Percentiles rank a stretch among this genome's conserved stretches.
These are phyloP conservation scores for Cladobotryum protrusum DNA, from an alignment of 2,329 filamentous ascomycete species.

Conservation along the genomic window DNA sequence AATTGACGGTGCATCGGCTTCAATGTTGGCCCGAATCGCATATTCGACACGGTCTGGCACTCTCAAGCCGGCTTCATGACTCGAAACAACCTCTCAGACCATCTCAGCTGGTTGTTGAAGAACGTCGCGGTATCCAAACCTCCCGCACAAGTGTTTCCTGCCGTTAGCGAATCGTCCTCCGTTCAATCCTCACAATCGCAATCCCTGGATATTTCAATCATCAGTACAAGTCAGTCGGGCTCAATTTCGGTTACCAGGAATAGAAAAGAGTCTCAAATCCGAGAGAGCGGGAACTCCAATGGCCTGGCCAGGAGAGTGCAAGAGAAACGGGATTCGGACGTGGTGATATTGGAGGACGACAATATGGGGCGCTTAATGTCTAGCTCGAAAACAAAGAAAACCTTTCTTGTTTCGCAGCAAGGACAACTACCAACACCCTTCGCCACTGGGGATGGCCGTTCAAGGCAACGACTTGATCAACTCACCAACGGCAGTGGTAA, in stretches of 20 bases:
- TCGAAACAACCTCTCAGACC: conserved; percentile 53
- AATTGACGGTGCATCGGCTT: neutral
- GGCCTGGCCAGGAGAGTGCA: conserved; percentile 17
- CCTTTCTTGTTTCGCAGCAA: conserved; percentile 36
- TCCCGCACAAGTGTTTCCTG: conserved; percentile 33
- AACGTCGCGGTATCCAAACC: conserved; percentile 38
- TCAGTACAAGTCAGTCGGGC: neutral
- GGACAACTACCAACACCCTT: conserved; percentile 38
- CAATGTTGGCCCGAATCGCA: conserved; percentile 19
- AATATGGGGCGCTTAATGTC: conserved; percentile 42
- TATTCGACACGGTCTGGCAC: conserved; percentile 18
- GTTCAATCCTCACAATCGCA: conserved; percentile 22
- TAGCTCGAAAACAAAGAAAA: conserved; percentile 38
- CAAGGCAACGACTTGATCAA: conserved; percentile 15
- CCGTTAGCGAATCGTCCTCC: conserved; percentile 22
- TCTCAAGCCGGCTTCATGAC: conserved; percentile 47
- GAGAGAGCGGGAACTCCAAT: conserved; percentile 15
- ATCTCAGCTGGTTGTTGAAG: conserved; percentile 52
- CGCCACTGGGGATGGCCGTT: conserved; percentile 16
- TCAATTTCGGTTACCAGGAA: conserved; percentile 1
- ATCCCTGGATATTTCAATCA: conserved; percentile 8
- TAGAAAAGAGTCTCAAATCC: neutral
- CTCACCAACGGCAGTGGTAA: conserved; percentile 9
- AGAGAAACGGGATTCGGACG: conserved; percentile 19
- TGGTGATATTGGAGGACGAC: conserved; percentile 23